Evolutionary conservation across 768 basidiomycete genomes (phyloP).

Genomic region (Boletus pseudopeckii): DNA sequence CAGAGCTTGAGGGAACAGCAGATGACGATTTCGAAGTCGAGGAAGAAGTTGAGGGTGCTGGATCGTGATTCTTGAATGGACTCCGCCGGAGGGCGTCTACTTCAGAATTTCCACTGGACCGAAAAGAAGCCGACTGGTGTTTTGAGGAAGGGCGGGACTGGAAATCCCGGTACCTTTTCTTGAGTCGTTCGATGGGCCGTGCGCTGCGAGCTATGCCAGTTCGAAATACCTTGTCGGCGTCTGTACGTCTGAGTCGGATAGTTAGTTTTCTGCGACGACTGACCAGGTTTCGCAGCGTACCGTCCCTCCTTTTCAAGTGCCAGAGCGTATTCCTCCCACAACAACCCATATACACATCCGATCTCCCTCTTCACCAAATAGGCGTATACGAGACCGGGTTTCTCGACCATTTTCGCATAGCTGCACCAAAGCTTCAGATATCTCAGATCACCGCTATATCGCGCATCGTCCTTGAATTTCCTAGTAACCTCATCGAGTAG

Average conservation of each 20-base stretch:
- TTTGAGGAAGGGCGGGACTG: conserved; percentile 46
- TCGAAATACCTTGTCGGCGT: conserved; percentile 79
- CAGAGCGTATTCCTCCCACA: conserved; percentile 91
- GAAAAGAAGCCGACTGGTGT: conserved; percentile 23
- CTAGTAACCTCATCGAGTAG: conserved; percentile 81
- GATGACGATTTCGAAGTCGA: conserved; percentile 20
- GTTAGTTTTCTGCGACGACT: conserved; percentile 5
- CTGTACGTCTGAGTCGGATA: conserved; percentile 48
- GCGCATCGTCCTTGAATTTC: conserved; percentile 76
- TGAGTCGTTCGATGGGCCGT: conserved; percentile 80
- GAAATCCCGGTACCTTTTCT: conserved; percentile 78
- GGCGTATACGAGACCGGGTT: conserved; percentile 64
- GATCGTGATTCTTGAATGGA: conserved; percentile 36
- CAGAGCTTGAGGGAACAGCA: conserved; percentile 32
- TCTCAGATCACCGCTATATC: conserved; percentile 83
- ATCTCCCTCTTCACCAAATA: conserved; percentile 71
- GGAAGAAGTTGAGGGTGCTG: conserved; percentile 33
- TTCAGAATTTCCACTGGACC: conserved; percentile 26
- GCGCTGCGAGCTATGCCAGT: conserved; percentile 80
- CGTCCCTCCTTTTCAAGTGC: conserved; percentile 71
- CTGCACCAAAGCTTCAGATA: conserved; percentile 91
- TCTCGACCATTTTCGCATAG: conserved; percentile 79
- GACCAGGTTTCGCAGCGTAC: conserved; percentile 43
- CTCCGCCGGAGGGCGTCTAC: conserved; percentile 32
- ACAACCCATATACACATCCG: conserved; percentile 68